phyloP scores from a whole-genome alignment of 768 basidiomycete species.

The Lactarius pseudohatsudake region DNA sequence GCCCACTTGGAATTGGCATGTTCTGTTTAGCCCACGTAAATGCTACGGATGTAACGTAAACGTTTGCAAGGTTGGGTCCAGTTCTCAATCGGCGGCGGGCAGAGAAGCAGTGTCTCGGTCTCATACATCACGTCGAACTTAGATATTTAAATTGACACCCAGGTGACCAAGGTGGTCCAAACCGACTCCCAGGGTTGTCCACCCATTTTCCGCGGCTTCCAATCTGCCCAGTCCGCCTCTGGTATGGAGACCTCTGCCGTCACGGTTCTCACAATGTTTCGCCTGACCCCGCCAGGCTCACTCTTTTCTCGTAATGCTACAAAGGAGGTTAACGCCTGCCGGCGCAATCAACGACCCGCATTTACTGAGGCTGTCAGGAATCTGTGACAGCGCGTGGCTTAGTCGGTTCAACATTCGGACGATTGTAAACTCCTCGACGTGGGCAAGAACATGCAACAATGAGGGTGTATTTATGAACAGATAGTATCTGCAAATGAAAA shows the following conservation, averaged over 20 bases:
- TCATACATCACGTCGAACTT: background rate
- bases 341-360: slow-evolving; percentile 27
- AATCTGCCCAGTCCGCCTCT: background rate
- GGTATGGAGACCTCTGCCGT: background rate
- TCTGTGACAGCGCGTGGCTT: slow-evolving; percentile 31
- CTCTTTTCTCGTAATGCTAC: slow-evolving; percentile 26
- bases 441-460: slow-evolving; percentile 32
- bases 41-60: background rate
- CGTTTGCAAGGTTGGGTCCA: no score
- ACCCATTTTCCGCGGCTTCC: background rate
- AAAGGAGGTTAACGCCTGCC: background rate
- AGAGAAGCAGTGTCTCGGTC: no score
- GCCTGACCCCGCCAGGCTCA: background rate
- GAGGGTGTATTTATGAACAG: no score
- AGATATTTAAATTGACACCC: background rate
- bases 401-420: slow-evolving; percentile 28
- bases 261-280: background rate
- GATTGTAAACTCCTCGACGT: slow-evolving; percentile 33
- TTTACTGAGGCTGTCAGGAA: slow-evolving; percentile 34
- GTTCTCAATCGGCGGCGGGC: no score
- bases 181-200: background rate
- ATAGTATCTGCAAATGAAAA: no score
- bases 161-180: background rate
- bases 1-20: no score
- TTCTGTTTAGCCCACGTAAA: no score